Evolutionary conservation across 192 early-diverging fungal genomes (phyloP), one percentile per base, ranked within the genome.

Genomic region (Jimgerdemannia lactiflua): DNA sequence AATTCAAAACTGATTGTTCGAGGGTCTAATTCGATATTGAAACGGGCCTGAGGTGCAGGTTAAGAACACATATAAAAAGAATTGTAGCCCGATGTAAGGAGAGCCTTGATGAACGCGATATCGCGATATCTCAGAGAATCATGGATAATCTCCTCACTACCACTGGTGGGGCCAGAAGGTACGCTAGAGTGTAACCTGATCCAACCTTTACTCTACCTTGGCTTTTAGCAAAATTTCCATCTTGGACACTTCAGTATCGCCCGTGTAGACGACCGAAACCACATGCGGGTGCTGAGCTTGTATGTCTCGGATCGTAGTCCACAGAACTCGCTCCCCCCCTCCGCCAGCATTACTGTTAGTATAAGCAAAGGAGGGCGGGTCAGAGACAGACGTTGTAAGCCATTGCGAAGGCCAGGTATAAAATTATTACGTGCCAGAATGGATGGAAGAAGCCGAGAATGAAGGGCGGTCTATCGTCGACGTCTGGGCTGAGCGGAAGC

Each of bases 301-400:
- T 67, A 99, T 87, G 43, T 91, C 92, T 20, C 91, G 81, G 70
- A 99, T 89, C 40, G 93, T 89, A 0, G 89, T 91, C 98, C 98
- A 99, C 6, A 99, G 86, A 0, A 99, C 98, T 17, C 97, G 86
- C 82, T 99, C 98, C 4, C 98, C 98, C 19, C 98, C 98, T 43
- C 97, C 98, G 65, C 95, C 95, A 10, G 89, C 91, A 82, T 95
- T 92, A 74, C 92, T 93, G 75, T 19, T 18, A 43, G 54, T 63
- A 20, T 42, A 40, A 71, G 69, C 69, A 73, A 66, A 19, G 43
- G 64, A 40, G 43, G 49, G 69, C 67, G 59, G 75, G 41, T 44
- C 63, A 54, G 71, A 54, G 29, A 43, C 49, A 71, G 18, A 43
- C 11, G 39, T 11, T 11, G 3, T 29, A 43, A 39, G 11, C 69